Evolutionary conservation across 495 filamentous ascomycete species (phyloP), one percentile per base, ranked within the genome.

Genomic region (Penicillium macrosclerotiorum): DNA sequence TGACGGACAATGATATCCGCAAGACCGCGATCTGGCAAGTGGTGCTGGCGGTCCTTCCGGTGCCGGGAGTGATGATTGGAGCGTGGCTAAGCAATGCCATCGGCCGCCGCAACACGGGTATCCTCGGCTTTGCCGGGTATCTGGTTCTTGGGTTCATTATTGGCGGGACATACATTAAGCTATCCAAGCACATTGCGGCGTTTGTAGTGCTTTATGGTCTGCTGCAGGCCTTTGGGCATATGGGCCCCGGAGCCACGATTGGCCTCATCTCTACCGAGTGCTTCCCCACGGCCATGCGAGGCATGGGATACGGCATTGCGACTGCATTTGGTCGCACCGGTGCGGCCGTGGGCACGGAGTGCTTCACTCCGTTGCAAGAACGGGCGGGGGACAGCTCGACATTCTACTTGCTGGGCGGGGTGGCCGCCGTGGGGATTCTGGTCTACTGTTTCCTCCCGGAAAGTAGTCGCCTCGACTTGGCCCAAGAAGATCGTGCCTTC

Each of bases 131-230:
- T 40, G 51, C 44, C 0, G 67, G 64, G 1, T 70, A 67, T 38
- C 44, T 59, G 14, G 50, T 70, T 3, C 54, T 67, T 1, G 64
- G 67, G 0, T 67, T 70, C 31, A 55, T 70, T 12, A 66, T 67
- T 34, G 67, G 64, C 5, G 60, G 67, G 0, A 53, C 55, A 0
- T 70, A 65, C 42, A 20, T 39, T 5, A 53, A 46, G 13, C 37
- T 70, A 2, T 65, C 67, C 0, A n/a, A 54, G 14, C 47, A 64
- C 31, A 61, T 70, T 43, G 52, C 62, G 0, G 60, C 62, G 0
- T 70, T 70, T 42, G 62, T 70, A 11, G 67, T 70, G 1, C 44
- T 70, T 7, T 70, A 70, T 34, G 64, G 64, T 6, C 43, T 70
- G 4, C 39, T 67, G 14, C 64, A 67, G 37, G 62, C 58, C 2